Evolutionary conservation across 345 rosid genomes (phyloP).

Genomic region (Populus deltoides): DNA sequence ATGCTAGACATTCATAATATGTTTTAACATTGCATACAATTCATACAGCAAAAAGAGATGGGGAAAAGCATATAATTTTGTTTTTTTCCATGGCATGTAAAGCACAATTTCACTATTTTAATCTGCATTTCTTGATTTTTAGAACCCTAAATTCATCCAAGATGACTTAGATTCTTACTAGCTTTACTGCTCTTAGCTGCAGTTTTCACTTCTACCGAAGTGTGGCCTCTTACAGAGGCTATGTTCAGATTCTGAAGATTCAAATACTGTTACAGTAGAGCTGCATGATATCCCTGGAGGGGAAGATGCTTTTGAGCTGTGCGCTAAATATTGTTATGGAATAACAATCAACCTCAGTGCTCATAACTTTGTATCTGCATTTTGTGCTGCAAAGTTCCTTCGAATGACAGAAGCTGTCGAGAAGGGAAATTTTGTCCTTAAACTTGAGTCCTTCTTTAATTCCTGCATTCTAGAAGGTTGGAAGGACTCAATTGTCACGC

Average conservation of each 20-base stretch:
- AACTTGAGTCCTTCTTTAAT: conserved; percentile 84
- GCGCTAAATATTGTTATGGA: conserved; percentile 94
- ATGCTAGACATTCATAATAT: neutral
- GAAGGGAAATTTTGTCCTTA: conserved; percentile 67
- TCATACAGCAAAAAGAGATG: neutral
- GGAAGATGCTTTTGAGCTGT: conserved; percentile 85
- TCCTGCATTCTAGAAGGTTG: conserved; percentile 93
- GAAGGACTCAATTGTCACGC: conserved; percentile 83
- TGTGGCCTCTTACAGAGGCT: conserved; percentile 76
- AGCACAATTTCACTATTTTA: neutral
- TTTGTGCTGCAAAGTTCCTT: conserved; percentile 90
- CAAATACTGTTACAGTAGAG: conserved; percentile 50
- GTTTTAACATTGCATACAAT: neutral
- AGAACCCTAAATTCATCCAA: neutral
- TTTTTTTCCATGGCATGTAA: neutral
- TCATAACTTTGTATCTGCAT: conserved; percentile 72
- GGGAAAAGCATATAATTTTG: no score
- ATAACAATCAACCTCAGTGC: conserved; percentile 86
- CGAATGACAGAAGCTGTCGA: conserved; percentile 84
- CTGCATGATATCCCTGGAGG: conserved; percentile 95
- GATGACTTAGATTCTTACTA: conserved; percentile 18
- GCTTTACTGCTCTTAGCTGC: conserved; percentile 44
- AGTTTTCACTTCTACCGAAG: conserved; percentile 81
- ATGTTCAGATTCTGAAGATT: conserved; percentile 47
- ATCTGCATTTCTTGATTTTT: neutral